These are phyloP conservation scores for Selenicereus undatus DNA, from an alignment of 148 eudicot species.

Conservation along the genomic window DNA sequence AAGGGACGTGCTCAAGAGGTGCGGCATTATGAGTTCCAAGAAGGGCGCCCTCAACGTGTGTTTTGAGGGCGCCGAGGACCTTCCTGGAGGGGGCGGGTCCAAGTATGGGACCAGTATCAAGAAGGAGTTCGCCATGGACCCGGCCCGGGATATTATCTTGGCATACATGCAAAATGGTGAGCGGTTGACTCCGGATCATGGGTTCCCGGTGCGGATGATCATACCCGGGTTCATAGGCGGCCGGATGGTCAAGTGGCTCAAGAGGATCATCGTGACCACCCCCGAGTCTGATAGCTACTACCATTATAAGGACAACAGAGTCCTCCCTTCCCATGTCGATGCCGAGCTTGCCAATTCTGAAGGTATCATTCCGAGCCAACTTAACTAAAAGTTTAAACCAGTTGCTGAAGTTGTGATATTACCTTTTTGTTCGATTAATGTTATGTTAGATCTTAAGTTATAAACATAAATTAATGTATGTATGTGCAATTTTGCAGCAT, in stretches of 20 bases:
- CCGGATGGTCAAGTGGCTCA: constrained; percentile 90
- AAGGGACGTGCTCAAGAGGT: constrained; percentile 47
- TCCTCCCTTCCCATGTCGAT: constrained; percentile 82
- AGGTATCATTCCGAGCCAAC: constrained; percentile 38
- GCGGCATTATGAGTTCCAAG: constrained; percentile 51
- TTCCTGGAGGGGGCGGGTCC: constrained; percentile 96
- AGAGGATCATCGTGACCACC: constrained; percentile 60
- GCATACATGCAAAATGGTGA: constrained; percentile 94
- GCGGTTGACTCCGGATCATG: constrained; percentile 62
- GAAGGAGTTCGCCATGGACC: constrained; percentile 73
- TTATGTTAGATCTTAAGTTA: too few species aligned
- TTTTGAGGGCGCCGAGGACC: constrained; percentile 89
- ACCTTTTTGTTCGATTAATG: too few species aligned
- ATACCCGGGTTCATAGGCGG: constrained; percentile 93
- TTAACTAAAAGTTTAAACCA: too few species aligned
- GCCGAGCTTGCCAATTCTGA: constrained; percentile 78
- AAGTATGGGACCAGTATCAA: constrained; percentile 78
- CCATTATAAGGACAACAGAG: constrained; percentile 75
- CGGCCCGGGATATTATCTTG: constrained; percentile 69
- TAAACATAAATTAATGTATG: background rate
- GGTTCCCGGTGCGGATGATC: constrained; percentile 72
- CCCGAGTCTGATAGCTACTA: constrained; percentile 66
- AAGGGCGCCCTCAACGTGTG: constrained; percentile 80
- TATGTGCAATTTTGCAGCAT: constrained; percentile 42
- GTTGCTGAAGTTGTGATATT: too few species aligned